Evolutionary conservation across 2,329 filamentous ascomycete species (phyloP), one percentile per base, ranked within the genome.

Genomic region (Byssochlamys sp.): DNA sequence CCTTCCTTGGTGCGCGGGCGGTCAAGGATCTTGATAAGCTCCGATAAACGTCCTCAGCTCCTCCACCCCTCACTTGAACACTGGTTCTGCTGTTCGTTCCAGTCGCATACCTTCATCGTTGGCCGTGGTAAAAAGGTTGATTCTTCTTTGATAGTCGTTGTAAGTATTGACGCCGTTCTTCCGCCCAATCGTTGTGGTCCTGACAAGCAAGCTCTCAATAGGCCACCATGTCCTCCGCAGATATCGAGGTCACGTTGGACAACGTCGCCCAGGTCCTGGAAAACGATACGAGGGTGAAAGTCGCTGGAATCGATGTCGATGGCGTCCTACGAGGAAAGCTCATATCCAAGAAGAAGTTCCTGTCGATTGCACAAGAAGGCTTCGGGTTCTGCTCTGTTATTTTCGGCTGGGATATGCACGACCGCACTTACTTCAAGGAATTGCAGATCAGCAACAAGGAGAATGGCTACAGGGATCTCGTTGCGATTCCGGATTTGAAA

Each of bases 391-490:
- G 91, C 78, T 94, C 89, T 24, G 90, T 96, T 64, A 85, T 96
- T 63, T 96, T 95, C 67, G 91, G 91, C 71, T 96, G 91, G 91
- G 91, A 96, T 74, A 95, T 96, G 90, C 91, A 96, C 74, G 91
- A 96, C 69, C 81, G 85, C 77, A 95, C 90, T 10, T 96, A 96
- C 73, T 86, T 89, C 71, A 84, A 82, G 65, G 91, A 96, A 75
- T 82, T 96, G 62, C 83, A 83, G 67, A 87, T 96, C 72, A 94
- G 89, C 75, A 96, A 95, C 76, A 88, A 89, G 64, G 86, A 90
- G 67, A 96, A 95, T 71, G 91, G 91, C 50, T 96, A 95, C 74
- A 83, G 87, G 62, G 91, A 96, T 72, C 76, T 96, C 50, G 81
- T 95, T 54, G 91, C 91, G 12, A 78, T 92, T 39, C 86, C 91